Evolutionary conservation across 2,329 filamentous ascomycete species (phyloP).

Genomic region (Incumbomyces lentus): DNA sequence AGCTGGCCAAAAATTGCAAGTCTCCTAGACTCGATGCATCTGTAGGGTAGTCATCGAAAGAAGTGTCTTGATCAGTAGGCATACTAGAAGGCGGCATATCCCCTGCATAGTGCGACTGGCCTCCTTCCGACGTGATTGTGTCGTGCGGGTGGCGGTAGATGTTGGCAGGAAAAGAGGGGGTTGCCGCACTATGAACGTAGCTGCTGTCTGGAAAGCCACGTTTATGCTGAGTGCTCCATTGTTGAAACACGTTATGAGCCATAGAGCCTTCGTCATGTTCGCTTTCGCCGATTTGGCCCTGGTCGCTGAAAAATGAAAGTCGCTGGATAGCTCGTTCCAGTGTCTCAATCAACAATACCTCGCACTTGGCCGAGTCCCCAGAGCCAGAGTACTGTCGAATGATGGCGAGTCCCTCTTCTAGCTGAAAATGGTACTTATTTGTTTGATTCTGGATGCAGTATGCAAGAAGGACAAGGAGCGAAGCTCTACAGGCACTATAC

Average conservation of each 20-base stretch:
- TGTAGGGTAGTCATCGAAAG: slow-evolving; percentile 4
- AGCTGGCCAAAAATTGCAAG: no score
- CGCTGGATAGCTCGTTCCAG: slow-evolving; percentile 40
- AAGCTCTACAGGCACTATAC: slow-evolving; percentile 46
- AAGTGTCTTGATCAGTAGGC: slow-evolving; percentile 2
- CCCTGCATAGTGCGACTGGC: no score
- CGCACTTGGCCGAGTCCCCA: slow-evolving; percentile 43
- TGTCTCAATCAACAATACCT: slow-evolving; percentile 44
- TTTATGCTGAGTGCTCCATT: no score
- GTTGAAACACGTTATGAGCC: no score
- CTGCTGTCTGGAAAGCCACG: slow-evolving; percentile 7
- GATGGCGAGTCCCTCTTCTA: slow-evolving; percentile 41
- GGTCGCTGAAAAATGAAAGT: slow-evolving; percentile 35
- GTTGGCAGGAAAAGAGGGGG: no score
- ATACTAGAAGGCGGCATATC: no score
- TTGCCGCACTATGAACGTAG: background rate
- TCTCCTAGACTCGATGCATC: slow-evolving; percentile 10
- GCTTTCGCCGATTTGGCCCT: slow-evolving; percentile 21
- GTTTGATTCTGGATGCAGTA: slow-evolving; percentile 32
- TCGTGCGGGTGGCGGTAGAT: no score
- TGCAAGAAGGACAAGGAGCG: slow-evolving; percentile 39
- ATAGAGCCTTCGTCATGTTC: no score
- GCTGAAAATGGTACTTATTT: slow-evolving; percentile 34
- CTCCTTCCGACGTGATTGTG: no score
- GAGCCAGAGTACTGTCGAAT: slow-evolving; percentile 46